A percentile compares a stretch with the other conserved stretches of the same genome.
phyloP scores from a whole-genome alignment of 2,329 filamentous ascomycete species.

The Leptodontidium sp. region DNA sequence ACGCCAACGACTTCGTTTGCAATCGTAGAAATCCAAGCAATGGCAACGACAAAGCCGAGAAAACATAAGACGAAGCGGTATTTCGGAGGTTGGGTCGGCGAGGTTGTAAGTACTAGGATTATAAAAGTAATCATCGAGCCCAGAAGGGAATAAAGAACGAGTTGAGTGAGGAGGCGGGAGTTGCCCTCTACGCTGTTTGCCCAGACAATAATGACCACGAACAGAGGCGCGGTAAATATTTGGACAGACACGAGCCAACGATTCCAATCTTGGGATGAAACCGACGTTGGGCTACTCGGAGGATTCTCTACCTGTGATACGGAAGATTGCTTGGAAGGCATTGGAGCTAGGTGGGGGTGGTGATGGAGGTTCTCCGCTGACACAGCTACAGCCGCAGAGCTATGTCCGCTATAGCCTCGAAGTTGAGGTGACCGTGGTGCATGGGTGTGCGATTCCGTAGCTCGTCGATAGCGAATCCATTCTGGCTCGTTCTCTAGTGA shows the following conservation, averaged over 20 bases:
- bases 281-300: constrained; percentile 21
- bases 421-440: constrained; percentile 27
- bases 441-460: constrained; percentile 49
- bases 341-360: constrained; percentile 34
- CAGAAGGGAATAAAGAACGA: constrained; percentile 71
- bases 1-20: constrained; percentile 95
- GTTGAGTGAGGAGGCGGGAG: constrained; percentile 60
- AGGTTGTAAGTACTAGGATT: constrained; percentile 73
- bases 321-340: constrained; percentile 30
- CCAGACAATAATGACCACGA: constrained; percentile 81
- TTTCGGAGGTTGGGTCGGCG: constrained; percentile 69
- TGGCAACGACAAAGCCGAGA: constrained; percentile 87
- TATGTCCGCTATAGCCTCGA: constrained; percentile 45
- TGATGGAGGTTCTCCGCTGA: constrained; percentile 42
- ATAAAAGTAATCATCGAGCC: constrained; percentile 72
- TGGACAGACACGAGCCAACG: constrained; percentile 89
- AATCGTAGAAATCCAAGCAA: constrained; percentile 96
- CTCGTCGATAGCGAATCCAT: constrained; percentile 66
- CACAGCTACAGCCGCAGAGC: constrained; percentile 46
- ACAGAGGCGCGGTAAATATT: constrained; percentile 85
- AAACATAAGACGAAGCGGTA: constrained; percentile 85
- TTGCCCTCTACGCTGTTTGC: constrained; percentile 68
- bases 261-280: constrained; percentile 69
- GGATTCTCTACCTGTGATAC: constrained; percentile 22
- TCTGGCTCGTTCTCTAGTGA: constrained; percentile 55